Percentiles rank a stretch among this genome's conserved stretches.
Evolutionary conservation across 2,329 filamentous ascomycete genomes (phyloP).

Genomic region (Apiospora rasikravindrae): DNA sequence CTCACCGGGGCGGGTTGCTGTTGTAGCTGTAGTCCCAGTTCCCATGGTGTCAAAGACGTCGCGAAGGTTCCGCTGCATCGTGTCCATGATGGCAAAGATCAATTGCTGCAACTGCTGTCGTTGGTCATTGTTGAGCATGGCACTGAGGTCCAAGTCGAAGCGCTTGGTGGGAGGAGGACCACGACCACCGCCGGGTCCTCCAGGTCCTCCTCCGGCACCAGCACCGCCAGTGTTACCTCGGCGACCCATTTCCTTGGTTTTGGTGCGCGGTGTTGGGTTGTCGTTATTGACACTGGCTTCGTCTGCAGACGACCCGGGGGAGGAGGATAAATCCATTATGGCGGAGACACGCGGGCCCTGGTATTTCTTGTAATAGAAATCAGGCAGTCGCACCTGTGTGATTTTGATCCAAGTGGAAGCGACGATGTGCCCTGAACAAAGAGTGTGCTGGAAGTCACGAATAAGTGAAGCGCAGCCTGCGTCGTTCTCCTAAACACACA

Average conservation of each 20-base stretch:
- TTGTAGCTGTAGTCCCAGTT: slow-evolving; percentile 33
- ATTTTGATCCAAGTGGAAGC: background rate
- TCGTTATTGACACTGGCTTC: slow-evolving; percentile 21
- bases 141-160: slow-evolving; percentile 55
- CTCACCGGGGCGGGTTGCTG: slow-evolving; percentile 31
- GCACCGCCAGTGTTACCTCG: background rate
- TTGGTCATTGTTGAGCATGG: slow-evolving; percentile 53
- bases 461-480: background rate
- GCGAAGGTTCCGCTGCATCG: slow-evolving; percentile 58
- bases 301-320: slow-evolving; percentile 19
- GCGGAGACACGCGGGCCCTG: background rate
- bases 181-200: background rate
- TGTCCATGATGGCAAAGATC: slow-evolving; percentile 57
- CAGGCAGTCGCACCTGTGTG: background rate
- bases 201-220: background rate
- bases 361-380: background rate
- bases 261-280: slow-evolving; percentile 3
- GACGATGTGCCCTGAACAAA: background rate
- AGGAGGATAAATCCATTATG: slow-evolving; percentile 19
- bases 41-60: slow-evolving; percentile 56
- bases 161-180: slow-evolving; percentile 41
- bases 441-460: slow-evolving; percentile 10
- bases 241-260: slow-evolving; percentile 15
- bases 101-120: slow-evolving; percentile 58
- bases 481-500: background rate